Percentiles rank a stretch among this genome's conserved stretches.
Evolutionary conservation across 352 stramenopile species (phyloP).

Genomic region (Globisporangium recalcitrans): DNA sequence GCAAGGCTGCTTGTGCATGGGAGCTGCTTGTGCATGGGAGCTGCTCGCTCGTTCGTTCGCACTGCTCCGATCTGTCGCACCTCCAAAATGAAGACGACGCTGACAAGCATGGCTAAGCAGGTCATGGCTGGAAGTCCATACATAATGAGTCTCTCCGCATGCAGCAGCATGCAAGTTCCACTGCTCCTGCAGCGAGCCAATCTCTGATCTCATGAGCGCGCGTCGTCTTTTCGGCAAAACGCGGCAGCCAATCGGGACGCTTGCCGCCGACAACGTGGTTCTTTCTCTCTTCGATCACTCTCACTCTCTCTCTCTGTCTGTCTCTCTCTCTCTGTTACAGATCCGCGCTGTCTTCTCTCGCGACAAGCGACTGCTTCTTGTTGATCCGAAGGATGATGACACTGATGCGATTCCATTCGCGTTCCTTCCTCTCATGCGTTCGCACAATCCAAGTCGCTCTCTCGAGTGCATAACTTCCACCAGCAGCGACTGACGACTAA

Average conservation of each 20-base stretch:
- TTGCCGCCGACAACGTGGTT: not conserved
- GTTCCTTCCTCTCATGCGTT: not conserved
- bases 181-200: not conserved
- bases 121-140: no score
- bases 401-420: not conserved
- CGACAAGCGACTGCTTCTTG: no score
- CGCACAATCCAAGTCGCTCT: not conserved
- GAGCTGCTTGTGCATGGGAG: no score
- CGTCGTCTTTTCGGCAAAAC: not conserved
- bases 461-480: not conserved
- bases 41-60: no score
- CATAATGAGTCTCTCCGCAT: not conserved
- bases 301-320: not conserved
- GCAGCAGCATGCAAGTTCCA: not conserved
- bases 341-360: no score
- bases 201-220: not conserved
- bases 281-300: not conserved
- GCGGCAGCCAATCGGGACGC: conserved; percentile 2
- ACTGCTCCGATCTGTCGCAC: no score
- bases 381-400: not conserved
- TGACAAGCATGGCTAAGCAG: no score
- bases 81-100: no score
- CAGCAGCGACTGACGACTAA: not conserved
- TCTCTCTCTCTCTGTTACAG: no score
- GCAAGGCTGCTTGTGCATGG: not conserved